phyloP scores from a whole-genome alignment of 1,284 basidiomycete genomes.

The Apiotrichum montevideense region DNA sequence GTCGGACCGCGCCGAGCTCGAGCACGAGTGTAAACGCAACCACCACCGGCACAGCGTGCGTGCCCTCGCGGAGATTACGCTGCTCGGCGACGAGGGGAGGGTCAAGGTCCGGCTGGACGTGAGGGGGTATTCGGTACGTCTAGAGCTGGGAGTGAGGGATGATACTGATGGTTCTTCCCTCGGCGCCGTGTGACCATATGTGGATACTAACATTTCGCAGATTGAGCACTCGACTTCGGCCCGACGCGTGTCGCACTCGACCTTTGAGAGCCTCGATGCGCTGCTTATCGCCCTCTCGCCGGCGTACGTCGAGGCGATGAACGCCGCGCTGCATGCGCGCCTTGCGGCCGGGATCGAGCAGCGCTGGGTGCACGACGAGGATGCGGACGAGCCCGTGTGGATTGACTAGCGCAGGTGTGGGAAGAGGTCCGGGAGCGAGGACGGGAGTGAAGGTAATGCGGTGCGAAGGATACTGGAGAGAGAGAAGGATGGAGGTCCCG shows the following conservation, averaged over 20 bases:
- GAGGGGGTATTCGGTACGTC: constrained; percentile 33
- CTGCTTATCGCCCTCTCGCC: constrained; percentile 36
- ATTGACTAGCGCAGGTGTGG: constrained; percentile 8
- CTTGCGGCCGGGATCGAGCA: constrained; percentile 19
- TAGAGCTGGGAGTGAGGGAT: no score
- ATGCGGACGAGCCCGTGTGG: constrained; percentile 12
- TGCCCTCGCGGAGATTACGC: constrained; percentile 14
- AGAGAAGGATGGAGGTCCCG: no score
- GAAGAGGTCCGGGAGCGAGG: background rate
- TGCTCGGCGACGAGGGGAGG: constrained; percentile 21
- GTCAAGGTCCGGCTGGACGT: constrained; percentile 23
- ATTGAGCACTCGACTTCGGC: background rate
- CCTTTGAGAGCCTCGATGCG: constrained; percentile 38
- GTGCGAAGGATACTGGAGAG: background rate
- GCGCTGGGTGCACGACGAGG: constrained; percentile 6
- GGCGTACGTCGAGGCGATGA: constrained; percentile 36
- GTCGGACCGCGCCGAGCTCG: constrained; percentile 4
- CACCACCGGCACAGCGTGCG: background rate
- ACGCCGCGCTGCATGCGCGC: constrained; percentile 28
- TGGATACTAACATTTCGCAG: no score
- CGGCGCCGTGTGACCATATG: no score
- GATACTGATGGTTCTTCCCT: no score
- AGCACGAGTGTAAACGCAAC: background rate
- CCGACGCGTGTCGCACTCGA: constrained; percentile 7
- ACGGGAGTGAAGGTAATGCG: background rate